Percentiles rank a stretch among this genome's conserved stretches.
Evolutionary conservation across 2,329 filamentous ascomycete genomes (phyloP).

Genomic region (Sclerotinia spermophila): DNA sequence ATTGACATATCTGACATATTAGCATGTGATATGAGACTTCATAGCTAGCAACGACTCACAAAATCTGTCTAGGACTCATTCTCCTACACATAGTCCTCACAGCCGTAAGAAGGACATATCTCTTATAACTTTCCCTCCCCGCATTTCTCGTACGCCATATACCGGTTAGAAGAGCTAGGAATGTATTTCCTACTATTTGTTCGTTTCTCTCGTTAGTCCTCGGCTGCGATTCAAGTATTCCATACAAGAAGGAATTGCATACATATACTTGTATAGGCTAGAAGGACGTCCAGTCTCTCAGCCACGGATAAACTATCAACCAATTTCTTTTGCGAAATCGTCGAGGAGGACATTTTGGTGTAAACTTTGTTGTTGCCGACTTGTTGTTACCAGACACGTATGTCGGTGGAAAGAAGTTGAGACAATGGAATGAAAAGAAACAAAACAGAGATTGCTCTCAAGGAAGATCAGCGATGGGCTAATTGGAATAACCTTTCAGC

Average conservation of each 20-base stretch:
- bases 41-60: no score
- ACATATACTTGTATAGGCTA: slow-evolving; percentile 24
- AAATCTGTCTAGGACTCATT: slow-evolving; percentile 25
- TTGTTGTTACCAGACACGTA: not conserved
- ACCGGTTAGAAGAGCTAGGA: slow-evolving; percentile 25
- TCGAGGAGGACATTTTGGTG: slow-evolving; percentile 25
- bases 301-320: slow-evolving; percentile 19
- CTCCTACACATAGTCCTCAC: slow-evolving; percentile 23
- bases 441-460: not conserved
- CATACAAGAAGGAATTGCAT: slow-evolving; percentile 4
- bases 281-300: slow-evolving; percentile 30
- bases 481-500: not conserved
- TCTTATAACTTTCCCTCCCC: slow-evolving; percentile 22
- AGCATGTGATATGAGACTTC: not conserved
- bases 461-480: not conserved
- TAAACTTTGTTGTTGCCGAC: not conserved
- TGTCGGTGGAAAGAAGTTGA: not conserved
- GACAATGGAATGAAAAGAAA: not conserved
- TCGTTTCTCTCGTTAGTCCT: not conserved
- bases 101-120: slow-evolving; percentile 27
- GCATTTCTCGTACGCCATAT: slow-evolving; percentile 21
- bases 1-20: slow-evolving; percentile 24
- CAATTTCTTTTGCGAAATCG: slow-evolving; percentile 24
- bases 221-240: not conserved
- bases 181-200: slow-evolving; percentile 23